Evolutionary conservation across 306 rosid genomes (phyloP), one percentile per base, ranked within the genome.

Genomic region (Gastrolobium bilobum): DNA sequence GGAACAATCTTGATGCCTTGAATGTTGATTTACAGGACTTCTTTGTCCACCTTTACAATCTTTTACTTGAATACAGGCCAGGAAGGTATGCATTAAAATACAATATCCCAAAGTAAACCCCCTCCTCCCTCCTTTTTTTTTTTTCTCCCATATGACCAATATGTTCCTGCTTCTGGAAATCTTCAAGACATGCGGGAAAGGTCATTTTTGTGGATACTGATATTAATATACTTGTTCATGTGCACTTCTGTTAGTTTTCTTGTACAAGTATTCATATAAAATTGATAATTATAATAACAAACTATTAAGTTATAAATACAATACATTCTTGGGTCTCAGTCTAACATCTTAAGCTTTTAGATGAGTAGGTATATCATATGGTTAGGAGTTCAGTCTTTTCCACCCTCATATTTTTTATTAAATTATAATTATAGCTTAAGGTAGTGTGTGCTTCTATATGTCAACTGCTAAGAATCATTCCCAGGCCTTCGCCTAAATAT

Each of bases 1-100:
- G 83, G 88, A 91, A 76, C 88, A 96, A 96, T 85, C 99, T 93
- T 52, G 97, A 91, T 69, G 98, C 99, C 60, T 77, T 93, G 90
- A 93, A 91, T 79, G 93, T 96, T 86, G 99, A 96, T 88, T 84
- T 93, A 48, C 98, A 93, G 52, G 98, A 93, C 86, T 96, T 91
- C 76, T 90, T 86, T 30, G 86, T 96, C 80, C 92, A 96, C 87
- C 92, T 96, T 65, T 96, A 96, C 93, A 93, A 91, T 90, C 87
- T 93, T 74, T 43, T 96, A 71, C 88, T 91, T 47, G 99, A 93
- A 81, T 93, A 96, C 85, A 90, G 87, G 84, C 99, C 99, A 69
- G 98, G 96, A 82, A 96, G 99, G 99, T 95, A 83, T 47, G 92
- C 50, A 26, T 71, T 58, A 20, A 66, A 63, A 57, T 53, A 40